These are phyloP conservation scores for Pyrenula massariospora DNA, from an alignment of 495 filamentous ascomycete species.

Conservation along the genomic window DNA sequence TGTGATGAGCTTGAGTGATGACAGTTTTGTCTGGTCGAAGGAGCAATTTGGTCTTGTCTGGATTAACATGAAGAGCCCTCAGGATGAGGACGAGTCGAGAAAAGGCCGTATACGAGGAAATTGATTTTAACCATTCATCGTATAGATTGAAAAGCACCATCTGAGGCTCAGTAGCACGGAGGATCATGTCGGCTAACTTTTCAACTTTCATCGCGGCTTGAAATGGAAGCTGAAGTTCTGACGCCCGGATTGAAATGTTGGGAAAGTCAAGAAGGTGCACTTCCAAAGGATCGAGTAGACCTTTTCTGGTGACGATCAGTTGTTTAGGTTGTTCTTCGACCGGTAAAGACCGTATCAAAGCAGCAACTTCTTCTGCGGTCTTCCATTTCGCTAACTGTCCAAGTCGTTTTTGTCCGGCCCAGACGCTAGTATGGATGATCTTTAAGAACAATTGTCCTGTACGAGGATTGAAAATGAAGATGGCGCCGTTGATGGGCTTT, in stretches of 20 bases:
- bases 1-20: slow-evolving; percentile 97
- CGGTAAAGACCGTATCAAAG: slow-evolving; percentile 89
- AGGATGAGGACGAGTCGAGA: slow-evolving; percentile 92
- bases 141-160: slow-evolving; percentile 99
- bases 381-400: slow-evolving; percentile 99
- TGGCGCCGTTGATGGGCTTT: slow-evolving; percentile 98
- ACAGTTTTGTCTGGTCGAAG: slow-evolving; percentile 97
- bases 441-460: slow-evolving; percentile 98
- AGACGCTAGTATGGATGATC: slow-evolving; percentile 99
- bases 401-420: slow-evolving; percentile 98
- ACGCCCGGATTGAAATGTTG: slow-evolving; percentile 97
- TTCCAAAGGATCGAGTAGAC: slow-evolving; percentile 92
- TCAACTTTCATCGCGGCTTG: slow-evolving; percentile 99
- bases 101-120: slow-evolving; percentile 98
- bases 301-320: slow-evolving; percentile 95
- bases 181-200: slow-evolving; percentile 97
- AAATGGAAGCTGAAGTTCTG: slow-evolving; percentile 95
- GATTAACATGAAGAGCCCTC: slow-evolving; percentile 91
- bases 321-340: slow-evolving; percentile 99
- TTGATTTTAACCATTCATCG: slow-evolving; percentile 97
- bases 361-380: slow-evolving; percentile 98
- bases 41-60: slow-evolving; percentile 96
- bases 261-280: slow-evolving; percentile 97
- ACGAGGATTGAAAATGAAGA: slow-evolving; percentile 99
- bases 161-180: slow-evolving; percentile 93